Base-by-base conservation (phyloP, 164 flowering plant species). In the Warburgia ugandensis region DNA sequence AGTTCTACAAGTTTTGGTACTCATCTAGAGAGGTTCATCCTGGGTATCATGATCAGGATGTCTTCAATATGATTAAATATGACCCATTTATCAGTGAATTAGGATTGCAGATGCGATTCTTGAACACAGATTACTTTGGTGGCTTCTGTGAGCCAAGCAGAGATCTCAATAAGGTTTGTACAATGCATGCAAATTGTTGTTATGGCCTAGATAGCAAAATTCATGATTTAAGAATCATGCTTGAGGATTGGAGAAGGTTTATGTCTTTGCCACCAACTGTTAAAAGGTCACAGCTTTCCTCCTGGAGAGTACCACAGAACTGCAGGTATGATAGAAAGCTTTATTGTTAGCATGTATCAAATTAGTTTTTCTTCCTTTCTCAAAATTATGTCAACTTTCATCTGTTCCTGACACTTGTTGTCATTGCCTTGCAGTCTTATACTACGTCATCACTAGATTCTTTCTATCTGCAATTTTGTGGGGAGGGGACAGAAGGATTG, bases 1-100 rank as follows among this genome's bases (percentile, higher is more conserved):
- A 65, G 47, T 86, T 86, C 35, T 86, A 86, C 76, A 79, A 79
- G 62, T 86, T 65, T 58, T 86, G 95, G 91, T 71, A 76, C 54
- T 43, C 65, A 21, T 73, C 95, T 14, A 71, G 74, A 21, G 62
- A 65, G 52, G 54, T 36, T 0, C 61, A 76, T 59, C 88, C 86
- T 3, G 86, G 77, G 30, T 46, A 54, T 32, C 86, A 86, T 63
- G 95, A 86, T 48, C 95, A 83, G 44, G 91, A 86, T 65, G 95
- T 86, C 29, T 76, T 86, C 11, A 83, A 86, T 38, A 32, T 50
- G 6, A 81, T 86, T 53, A 86, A 86, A 60, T 45, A 17, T 48
- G 65, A 81, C 39, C 69, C 74, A 22, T 4, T 26, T 6, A 41
- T 79, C 32, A 17, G 1, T 0, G 62, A 66, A 7, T 69, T 78